A percentile compares a stretch with the other conserved stretches of the same genome.
Evolutionary conservation across 768 basidiomycete species (phyloP).

Genomic region (Candolleomyces aberdarensis): DNA sequence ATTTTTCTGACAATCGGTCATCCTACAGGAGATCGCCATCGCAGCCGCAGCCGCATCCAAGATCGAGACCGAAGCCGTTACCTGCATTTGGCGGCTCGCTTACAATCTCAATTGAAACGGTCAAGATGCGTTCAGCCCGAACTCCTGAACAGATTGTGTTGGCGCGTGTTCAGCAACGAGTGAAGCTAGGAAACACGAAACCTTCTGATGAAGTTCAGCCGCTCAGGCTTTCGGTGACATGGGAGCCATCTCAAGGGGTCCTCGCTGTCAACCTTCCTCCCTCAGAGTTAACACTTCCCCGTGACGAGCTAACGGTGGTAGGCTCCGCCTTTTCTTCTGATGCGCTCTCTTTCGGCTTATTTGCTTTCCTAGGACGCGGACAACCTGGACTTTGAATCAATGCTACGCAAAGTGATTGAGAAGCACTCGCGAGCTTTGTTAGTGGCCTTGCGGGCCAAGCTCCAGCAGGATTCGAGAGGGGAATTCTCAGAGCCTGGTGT

Average conservation of each 20-base stretch:
- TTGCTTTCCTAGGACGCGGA: constrained; percentile 48
- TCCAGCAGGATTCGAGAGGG: constrained; percentile 49
- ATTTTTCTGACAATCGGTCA: constrained; percentile 5
- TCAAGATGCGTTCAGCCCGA: constrained; percentile 42
- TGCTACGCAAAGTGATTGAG: constrained; percentile 61
- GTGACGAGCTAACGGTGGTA: constrained; percentile 54
- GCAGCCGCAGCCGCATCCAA: constrained; percentile 25
- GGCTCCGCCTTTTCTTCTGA: constrained; percentile 22
- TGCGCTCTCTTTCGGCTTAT: not conserved
- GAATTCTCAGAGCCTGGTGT: constrained; percentile 65
- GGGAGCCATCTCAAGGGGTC: constrained; percentile 72
- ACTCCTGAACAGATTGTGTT: constrained; percentile 53
- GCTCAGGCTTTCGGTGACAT: constrained; percentile 63
- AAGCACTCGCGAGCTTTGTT: constrained; percentile 66
- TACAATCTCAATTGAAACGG: constrained; percentile 65
- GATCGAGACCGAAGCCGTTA: not conserved
- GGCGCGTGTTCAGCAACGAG: constrained; percentile 58
- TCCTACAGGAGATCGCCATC: constrained; percentile 27
- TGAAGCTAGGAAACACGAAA: constrained; percentile 51
- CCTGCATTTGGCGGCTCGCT: constrained; percentile 70
- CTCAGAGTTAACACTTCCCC: constrained; percentile 40
- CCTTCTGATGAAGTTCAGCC: constrained; percentile 78
- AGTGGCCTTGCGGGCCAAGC: constrained; percentile 48
- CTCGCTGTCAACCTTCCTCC: constrained; percentile 56
- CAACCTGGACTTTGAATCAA: constrained; percentile 70